Evolutionary conservation across 306 rosid species (phyloP).

Genomic region (Vicia villosa): DNA sequence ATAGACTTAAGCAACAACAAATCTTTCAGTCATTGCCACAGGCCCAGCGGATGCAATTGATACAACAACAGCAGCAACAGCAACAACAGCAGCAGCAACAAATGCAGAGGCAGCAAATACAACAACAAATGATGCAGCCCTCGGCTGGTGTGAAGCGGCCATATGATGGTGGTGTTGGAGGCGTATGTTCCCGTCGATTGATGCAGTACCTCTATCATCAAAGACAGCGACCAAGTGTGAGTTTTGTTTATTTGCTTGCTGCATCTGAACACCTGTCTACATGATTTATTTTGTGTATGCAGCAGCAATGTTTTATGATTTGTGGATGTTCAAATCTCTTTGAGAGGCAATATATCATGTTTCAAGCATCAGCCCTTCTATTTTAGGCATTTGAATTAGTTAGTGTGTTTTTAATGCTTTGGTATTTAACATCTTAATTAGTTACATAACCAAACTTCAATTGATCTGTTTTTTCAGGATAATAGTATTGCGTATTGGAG

Average conservation of each 20-base stretch:
- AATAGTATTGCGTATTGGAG: conserved; percentile 97
- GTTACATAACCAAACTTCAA: conserved; percentile 10
- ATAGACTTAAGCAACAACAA: conserved; percentile 64
- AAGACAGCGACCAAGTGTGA: conserved; percentile 80
- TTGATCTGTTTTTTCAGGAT: conserved; percentile 58
- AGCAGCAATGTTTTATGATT: neutral
- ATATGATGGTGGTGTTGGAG: conserved; percentile 73
- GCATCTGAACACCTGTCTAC: conserved; percentile 1
- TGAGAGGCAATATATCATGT: neutral
- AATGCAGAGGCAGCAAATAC: conserved; percentile 85
- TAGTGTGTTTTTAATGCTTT: conserved; percentile 19
- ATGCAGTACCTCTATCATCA: conserved; percentile 97
- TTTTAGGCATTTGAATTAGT: neutral
- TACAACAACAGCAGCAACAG: conserved; percentile 33
- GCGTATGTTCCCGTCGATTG: conserved; percentile 93
- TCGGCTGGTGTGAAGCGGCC: conserved; percentile 67
- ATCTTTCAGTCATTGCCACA: conserved; percentile 88
- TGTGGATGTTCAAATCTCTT: conserved; percentile 7
- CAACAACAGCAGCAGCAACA: conserved; percentile 62
- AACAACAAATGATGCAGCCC: conserved; percentile 80
- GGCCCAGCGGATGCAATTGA: conserved; percentile 69
- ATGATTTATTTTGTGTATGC: neutral
- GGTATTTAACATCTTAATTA: neutral
- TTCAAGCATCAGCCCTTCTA: neutral
- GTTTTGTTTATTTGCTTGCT: conserved; percentile 39